Percentiles rank a stretch among this genome's conserved stretches.
Evolutionary conservation across 1,139 yeast species (phyloP).

Genomic region (Suhomyces atakaporum): DNA sequence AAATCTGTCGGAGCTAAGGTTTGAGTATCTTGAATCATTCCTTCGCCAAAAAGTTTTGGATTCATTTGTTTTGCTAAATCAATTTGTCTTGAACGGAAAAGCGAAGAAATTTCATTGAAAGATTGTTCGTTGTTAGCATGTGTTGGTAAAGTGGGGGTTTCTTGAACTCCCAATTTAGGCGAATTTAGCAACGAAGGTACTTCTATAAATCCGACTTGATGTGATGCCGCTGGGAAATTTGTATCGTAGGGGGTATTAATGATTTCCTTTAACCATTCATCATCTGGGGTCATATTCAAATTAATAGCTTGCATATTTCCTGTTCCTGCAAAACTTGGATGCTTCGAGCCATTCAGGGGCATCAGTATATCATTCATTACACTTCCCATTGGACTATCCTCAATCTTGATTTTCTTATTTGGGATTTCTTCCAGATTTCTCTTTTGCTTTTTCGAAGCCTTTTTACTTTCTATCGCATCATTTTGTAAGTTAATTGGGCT

Average conservation of each 20-base stretch:
- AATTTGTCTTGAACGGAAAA: slow-evolving; percentile 61
- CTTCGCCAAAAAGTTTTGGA: slow-evolving; percentile 12
- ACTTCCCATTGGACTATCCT: slow-evolving; percentile 1
- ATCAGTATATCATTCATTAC: neutral
- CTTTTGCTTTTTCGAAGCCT: slow-evolving; percentile 8
- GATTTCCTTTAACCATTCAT: slow-evolving; percentile 71
- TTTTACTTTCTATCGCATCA: slow-evolving; percentile 7
- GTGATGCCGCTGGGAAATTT: slow-evolving; percentile 49
- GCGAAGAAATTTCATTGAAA: slow-evolving; percentile 45
- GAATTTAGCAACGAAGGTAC: slow-evolving; percentile 18
- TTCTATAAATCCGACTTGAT: slow-evolving; percentile 57
- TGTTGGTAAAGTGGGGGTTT: slow-evolving; percentile 8
- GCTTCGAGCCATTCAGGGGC: slow-evolving; percentile 1
- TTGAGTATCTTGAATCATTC: slow-evolving; percentile 1
- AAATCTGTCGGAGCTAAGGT: slow-evolving; percentile 13
- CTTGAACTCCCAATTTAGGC: slow-evolving; percentile 10
- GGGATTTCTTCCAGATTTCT: slow-evolving; percentile 6
- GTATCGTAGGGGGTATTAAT: slow-evolving; percentile 63
- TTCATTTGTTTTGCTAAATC: slow-evolving; percentile 52
- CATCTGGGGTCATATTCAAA: slow-evolving; percentile 23
- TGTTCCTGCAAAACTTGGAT: slow-evolving; percentile 2
- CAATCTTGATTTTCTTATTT: slow-evolving; percentile 4
- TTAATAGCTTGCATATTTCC: slow-evolving; percentile 11
- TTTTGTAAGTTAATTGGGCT: slow-evolving; percentile 5
- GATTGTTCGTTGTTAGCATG: slow-evolving; percentile 3